Conservation (phyloP, 176 grass and related monocot genomes). For the Elaeis guineensis region DNA sequence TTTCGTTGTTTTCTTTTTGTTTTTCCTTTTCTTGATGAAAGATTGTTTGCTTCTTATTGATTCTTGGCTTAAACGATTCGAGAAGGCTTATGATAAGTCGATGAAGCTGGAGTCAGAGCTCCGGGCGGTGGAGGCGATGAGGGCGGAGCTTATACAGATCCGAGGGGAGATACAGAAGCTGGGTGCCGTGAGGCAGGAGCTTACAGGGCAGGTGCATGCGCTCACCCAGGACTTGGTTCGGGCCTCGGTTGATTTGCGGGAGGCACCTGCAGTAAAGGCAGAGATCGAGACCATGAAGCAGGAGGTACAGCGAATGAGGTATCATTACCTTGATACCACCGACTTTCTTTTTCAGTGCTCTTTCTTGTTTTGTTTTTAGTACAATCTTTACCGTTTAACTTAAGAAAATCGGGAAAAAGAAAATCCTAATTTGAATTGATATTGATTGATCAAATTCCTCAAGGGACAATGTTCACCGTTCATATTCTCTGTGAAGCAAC, state of each 20-base stretch:
- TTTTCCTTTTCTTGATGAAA: background rate
- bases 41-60: background rate
- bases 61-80: background rate
- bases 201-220: constrained; percentile 51
- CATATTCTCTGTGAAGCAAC: too few relatives aligned
- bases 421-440: too few relatives aligned
- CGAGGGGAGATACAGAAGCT: constrained; percentile 57
- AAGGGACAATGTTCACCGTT: too few relatives aligned
- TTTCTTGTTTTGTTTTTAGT: too few relatives aligned
- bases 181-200: constrained; percentile 46
- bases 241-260: constrained; percentile 49
- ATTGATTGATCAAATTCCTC: too few relatives aligned
- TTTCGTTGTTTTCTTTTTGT: background rate
- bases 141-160: constrained; percentile 45
- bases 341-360: too few relatives aligned
- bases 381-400: too few relatives aligned
- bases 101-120: constrained; percentile 62
- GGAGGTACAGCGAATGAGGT: constrained; percentile 65
- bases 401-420: too few relatives aligned
- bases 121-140: constrained; percentile 38
- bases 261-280: constrained; percentile 55
- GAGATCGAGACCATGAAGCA: constrained; percentile 61
- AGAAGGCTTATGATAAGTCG: constrained; percentile 50
- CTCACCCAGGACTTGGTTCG: constrained; percentile 58
- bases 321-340: background rate